phyloP scores from a whole-genome alignment of 1,284 basidiomycete species.

The Fistulinella cinereoalba region DNA sequence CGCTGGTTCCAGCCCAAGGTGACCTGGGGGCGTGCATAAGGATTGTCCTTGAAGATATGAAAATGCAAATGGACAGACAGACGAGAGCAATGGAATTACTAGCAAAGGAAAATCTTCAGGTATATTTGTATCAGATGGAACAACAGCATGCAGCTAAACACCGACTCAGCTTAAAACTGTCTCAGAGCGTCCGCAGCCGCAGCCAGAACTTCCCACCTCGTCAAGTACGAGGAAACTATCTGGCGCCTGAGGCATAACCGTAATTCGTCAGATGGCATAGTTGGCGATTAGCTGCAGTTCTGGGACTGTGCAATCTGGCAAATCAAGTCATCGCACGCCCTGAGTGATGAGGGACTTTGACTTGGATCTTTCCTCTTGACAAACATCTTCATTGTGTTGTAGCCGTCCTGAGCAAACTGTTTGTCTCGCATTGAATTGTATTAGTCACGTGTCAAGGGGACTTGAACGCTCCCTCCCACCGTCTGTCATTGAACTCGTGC shows the following conservation, averaged over 20 bases:
- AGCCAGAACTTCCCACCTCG: conserved; percentile 10
- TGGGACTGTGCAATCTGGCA: no score
- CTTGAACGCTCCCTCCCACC: conserved; percentile 15
- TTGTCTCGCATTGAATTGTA: no score
- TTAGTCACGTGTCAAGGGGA: conserved; percentile 35
- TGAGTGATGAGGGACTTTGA: no score
- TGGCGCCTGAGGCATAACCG: conserved; percentile 4
- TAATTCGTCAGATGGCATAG: no score
- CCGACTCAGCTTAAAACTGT: conserved; percentile 20
- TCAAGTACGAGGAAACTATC: conserved; percentile 21
- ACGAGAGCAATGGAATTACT: conserved; percentile 30
- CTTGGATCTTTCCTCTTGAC: conserved; percentile 1
- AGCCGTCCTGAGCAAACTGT: no score
- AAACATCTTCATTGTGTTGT: conserved; percentile 12
- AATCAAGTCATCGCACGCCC: no score
- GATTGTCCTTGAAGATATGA: conserved; percentile 32
- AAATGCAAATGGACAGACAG: conserved; percentile 33
- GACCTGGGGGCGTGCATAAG: conserved; percentile 25
- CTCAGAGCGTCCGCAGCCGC: conserved; percentile 15
- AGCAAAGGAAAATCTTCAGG: conserved; percentile 33
- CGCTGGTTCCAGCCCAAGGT: conserved; percentile 18
- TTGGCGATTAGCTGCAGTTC: no score
- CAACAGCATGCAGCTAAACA: conserved; percentile 11
- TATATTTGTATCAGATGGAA: conserved; percentile 9
- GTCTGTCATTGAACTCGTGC: not conserved